These are phyloP conservation scores for Cronartium quercuum DNA, from an alignment of 1,284 basidiomycete species.

Conservation along the genomic window DNA sequence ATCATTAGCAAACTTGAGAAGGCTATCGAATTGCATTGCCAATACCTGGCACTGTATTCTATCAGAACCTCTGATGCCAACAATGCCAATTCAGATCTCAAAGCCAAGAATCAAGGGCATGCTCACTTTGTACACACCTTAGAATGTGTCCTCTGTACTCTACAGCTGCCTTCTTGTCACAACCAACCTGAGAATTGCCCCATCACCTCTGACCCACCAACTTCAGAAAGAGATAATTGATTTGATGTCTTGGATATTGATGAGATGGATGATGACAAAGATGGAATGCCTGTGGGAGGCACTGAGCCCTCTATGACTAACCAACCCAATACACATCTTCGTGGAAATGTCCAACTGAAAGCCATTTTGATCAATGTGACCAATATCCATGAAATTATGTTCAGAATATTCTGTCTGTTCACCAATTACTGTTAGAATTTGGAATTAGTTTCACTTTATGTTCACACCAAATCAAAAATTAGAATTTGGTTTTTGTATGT, in stretches of 20 bases:
- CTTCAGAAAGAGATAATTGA: background rate
- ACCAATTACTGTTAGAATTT: too few species aligned
- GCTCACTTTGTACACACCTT: background rate
- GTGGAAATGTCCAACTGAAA: background rate
- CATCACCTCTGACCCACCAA: background rate
- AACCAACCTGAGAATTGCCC: background rate
- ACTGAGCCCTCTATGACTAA: background rate
- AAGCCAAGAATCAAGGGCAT: background rate
- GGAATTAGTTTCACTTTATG: too few species aligned
- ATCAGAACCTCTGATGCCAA: background rate
- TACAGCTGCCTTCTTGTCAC: background rate
- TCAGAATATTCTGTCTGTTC: background rate
- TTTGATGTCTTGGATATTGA: conserved; percentile 1
- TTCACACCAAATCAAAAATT: too few species aligned
- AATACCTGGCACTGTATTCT: background rate
- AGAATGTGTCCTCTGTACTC: background rate
- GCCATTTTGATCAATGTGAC: background rate
- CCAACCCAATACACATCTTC: background rate
- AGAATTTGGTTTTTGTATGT: too few species aligned
- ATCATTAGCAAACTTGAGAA: background rate
- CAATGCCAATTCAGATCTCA: background rate
- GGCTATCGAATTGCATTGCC: background rate
- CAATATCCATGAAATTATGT: background rate
- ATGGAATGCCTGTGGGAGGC: background rate
- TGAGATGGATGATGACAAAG: background rate